Evolutionary conservation across 805 yeast species (phyloP), one percentile per base, ranked within the genome.

Genomic region (Kuraishia capsulata): DNA sequence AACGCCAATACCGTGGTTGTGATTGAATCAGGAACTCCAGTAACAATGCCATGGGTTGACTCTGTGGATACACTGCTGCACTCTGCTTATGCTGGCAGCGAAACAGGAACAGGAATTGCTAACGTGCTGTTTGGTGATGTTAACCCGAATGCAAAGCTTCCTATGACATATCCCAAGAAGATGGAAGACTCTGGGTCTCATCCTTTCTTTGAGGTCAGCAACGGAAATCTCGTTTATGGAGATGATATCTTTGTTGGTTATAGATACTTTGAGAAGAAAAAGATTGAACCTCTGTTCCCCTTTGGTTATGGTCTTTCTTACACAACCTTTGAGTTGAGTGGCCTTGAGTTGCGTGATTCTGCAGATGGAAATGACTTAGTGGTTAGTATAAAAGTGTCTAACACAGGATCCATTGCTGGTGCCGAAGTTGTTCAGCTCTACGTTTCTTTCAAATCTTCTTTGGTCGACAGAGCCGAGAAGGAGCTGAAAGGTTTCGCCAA

Each of bases 301-400:
- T 79, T 78, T 54, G 84, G 84, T 4, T 65, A 54, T 47, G 84
- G 84, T 36, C 63, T 77, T 43, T 76, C 84, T 2, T 78, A 76
- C 58, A 69, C 82, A 14, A 46, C 64, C 0, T 78, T 76, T 48
- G 58, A 53, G 26, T 52, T 58, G 54, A 26, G 71, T 42, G 49
- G 56, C 5, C n/a, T n/a, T n/a, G 56, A 67, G 42, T 56, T 74
- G 51, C 40, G 44, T 18, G 65, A 64, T 5, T 52, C 54, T 17
- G 67, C 31, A 8, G 41, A 40, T 2, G 45, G 36, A 8, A 53
- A 43, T 10, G 34, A 40, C 4, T 30, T 55, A 20, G 35, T 31
- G 1, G 68, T 62, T 4, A 41, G 59, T 3, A 68, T 71, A 28
- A 50, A 52, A 13, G 69, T 76, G 16, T 55, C 57, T 33, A 77